Percentiles rank a stretch among this genome's conserved stretches.
phyloP scores from a whole-genome alignment of 768 basidiomycete species.

The Auricularia sp. region DNA sequence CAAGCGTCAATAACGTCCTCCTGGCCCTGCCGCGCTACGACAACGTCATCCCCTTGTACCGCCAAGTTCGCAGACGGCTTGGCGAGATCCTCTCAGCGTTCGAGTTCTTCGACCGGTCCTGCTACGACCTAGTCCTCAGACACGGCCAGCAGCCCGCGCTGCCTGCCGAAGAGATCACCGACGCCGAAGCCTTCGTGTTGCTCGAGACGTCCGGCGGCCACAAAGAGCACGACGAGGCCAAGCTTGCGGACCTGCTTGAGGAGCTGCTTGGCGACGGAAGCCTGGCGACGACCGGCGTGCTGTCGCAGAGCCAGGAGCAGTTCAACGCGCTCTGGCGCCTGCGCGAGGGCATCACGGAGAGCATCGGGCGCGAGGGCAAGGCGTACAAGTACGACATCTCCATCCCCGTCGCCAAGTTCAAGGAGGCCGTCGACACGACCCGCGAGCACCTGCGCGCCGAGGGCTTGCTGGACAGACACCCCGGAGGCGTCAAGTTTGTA shows the following conservation, averaged over 20 bases:
- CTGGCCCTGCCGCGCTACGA: slow-evolving; percentile 81
- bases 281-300: slow-evolving; percentile 79
- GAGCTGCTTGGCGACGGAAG: slow-evolving; percentile 41
- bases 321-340: slow-evolving; percentile 85
- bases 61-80: slow-evolving; percentile 29
- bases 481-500: slow-evolving; percentile 70
- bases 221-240: slow-evolving; percentile 84
- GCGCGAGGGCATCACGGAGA: slow-evolving; percentile 87
- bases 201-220: slow-evolving; percentile 92
- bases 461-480: slow-evolving; percentile 47
- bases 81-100: slow-evolving; percentile 44
- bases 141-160: slow-evolving; percentile 75
- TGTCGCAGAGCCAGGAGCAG: slow-evolving; percentile 85
- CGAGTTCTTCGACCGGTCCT: slow-evolving; percentile 86
- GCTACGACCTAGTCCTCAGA: slow-evolving; percentile 74
- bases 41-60: slow-evolving; percentile 77
- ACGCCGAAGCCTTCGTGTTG: slow-evolving; percentile 80
- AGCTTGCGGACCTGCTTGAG: neutral
- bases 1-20: slow-evolving; percentile 84
- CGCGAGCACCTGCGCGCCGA: slow-evolving; percentile 48
- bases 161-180: slow-evolving; percentile 59
- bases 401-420: slow-evolving; percentile 77
- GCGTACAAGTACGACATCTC: slow-evolving; percentile 97
- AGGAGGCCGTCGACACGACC: slow-evolving; percentile 75
- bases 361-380: slow-evolving; percentile 86